Percentiles rank a stretch among this genome's conserved stretches.
These are phyloP conservation scores for Solanum appendiculatum DNA, from an alignment of 257 asterid genomes.

Conservation along the genomic window DNA sequence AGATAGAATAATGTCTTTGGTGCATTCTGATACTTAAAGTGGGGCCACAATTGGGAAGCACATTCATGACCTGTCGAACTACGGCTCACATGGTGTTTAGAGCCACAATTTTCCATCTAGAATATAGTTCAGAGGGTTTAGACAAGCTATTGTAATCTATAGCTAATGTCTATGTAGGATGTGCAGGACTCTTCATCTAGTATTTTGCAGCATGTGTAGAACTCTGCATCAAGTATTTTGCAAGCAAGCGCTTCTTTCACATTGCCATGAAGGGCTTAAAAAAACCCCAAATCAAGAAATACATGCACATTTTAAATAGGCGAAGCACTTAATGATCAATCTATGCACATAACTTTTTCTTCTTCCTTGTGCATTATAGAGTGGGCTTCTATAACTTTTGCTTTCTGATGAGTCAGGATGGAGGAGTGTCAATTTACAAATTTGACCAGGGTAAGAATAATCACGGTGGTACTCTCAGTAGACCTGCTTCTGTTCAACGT, in stretches of 20 bases:
- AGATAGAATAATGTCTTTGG: neutral
- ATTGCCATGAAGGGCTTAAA: neutral
- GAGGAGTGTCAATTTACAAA: constrained; percentile 80
- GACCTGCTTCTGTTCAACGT: constrained; percentile 88
- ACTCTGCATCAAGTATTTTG: neutral
- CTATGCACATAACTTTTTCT: neutral
- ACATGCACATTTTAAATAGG: neutral
- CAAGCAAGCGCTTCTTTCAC: neutral
- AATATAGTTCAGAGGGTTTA: neutral
- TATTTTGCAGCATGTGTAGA: neutral
- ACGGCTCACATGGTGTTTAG: neutral
- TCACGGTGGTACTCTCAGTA: constrained; percentile 36
- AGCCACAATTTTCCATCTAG: neutral
- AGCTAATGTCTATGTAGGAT: neutral
- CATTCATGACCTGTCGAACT: neutral
- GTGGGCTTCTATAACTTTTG: neutral
- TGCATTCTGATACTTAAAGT: neutral
- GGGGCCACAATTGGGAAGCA: neutral
- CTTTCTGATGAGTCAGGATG: constrained; percentile 50
- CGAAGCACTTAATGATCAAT: neutral
- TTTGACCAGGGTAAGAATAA: constrained; percentile 52
- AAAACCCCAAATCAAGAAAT: neutral
- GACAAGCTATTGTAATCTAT: neutral
- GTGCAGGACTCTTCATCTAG: neutral
- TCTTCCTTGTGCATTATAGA: neutral